Conservation (phyloP, 176 grass and related monocot genomes). For the Thalia dealbata region DNA sequence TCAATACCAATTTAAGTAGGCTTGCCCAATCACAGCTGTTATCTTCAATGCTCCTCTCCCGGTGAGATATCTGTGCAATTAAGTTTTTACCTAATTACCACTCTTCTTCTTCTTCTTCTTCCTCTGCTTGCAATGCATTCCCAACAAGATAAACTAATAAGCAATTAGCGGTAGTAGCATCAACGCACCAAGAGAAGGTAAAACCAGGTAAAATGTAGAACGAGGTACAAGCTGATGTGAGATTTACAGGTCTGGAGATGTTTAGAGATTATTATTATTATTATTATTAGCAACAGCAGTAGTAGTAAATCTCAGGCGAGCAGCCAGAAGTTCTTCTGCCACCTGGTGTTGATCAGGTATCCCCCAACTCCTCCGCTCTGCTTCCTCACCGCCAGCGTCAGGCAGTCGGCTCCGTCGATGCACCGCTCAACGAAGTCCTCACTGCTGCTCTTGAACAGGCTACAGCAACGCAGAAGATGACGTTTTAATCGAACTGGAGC, state of each 20-base stretch:
- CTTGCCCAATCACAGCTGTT: no score
- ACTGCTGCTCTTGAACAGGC: slow-evolving; percentile 49
- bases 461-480: slow-evolving; percentile 20
- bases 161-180: no score
- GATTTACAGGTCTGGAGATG: background rate
- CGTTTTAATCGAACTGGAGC: no score
- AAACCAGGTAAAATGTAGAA: no score
- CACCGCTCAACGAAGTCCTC: slow-evolving; percentile 85
- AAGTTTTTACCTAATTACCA: no score
- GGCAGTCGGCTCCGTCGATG: slow-evolving; percentile 76
- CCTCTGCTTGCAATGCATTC: no score
- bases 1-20: background rate
- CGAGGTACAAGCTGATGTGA: background rate
- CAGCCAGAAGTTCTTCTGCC: slow-evolving; percentile 99
- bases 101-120: no score
- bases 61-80: background rate
- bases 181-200: no score
- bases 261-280: background rate
- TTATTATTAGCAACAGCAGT: no score
- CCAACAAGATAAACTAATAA: no score
- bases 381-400: slow-evolving; percentile 85
- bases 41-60: no score
- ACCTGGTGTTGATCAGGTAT: slow-evolving; percentile 69
- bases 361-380: slow-evolving; percentile 83
- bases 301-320: slow-evolving; percentile 24